phyloP scores from a whole-genome alignment of 2,329 filamentous ascomycete genomes.

The Clarireedia homoeocarpa region DNA sequence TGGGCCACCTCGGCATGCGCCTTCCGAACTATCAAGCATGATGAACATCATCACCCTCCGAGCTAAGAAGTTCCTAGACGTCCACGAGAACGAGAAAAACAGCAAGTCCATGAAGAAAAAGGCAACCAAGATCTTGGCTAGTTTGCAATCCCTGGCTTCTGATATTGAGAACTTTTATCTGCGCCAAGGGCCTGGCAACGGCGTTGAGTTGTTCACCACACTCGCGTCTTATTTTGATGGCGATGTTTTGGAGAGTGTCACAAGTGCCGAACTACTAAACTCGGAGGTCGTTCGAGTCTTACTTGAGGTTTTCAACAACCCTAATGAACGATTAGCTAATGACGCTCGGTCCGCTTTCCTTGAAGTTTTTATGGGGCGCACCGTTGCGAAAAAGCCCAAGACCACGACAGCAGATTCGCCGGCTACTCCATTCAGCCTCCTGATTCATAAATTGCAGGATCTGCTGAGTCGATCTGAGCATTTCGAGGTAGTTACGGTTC shows the following conservation, averaged over 20 bases:
- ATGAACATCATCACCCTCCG: constrained; percentile 66
- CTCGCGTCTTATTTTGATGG: constrained; percentile 81
- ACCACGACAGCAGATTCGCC: constrained; percentile 60
- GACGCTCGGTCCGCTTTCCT: constrained; percentile 78
- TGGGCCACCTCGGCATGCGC: constrained; percentile 41
- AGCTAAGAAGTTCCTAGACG: constrained; percentile 76
- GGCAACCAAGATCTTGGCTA: constrained; percentile 65
- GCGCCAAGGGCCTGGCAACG: constrained; percentile 44
- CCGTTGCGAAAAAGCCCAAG: constrained; percentile 53
- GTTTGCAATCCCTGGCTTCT: constrained; percentile 62
- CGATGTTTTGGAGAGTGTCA: constrained; percentile 85
- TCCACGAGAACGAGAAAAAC: constrained; percentile 69
- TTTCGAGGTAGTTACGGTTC: constrained; percentile 94
- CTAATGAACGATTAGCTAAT: constrained; percentile 51
- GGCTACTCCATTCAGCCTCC: constrained; percentile 77
- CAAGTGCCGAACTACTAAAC: constrained; percentile 86
- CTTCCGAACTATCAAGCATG: constrained; percentile 47
- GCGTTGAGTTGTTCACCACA: constrained; percentile 60
- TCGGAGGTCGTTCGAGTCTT: constrained; percentile 84
- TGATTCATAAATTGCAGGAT: constrained; percentile 93
- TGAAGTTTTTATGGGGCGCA: constrained; percentile 82
- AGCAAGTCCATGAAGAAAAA: constrained; percentile 70
- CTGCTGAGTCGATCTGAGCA: constrained; percentile 93
- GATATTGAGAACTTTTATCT: constrained; percentile 69
- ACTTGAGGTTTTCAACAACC: constrained; percentile 71